Evolutionary conservation across 768 basidiomycete species (phyloP).

Genomic region (Mycena metata): DNA sequence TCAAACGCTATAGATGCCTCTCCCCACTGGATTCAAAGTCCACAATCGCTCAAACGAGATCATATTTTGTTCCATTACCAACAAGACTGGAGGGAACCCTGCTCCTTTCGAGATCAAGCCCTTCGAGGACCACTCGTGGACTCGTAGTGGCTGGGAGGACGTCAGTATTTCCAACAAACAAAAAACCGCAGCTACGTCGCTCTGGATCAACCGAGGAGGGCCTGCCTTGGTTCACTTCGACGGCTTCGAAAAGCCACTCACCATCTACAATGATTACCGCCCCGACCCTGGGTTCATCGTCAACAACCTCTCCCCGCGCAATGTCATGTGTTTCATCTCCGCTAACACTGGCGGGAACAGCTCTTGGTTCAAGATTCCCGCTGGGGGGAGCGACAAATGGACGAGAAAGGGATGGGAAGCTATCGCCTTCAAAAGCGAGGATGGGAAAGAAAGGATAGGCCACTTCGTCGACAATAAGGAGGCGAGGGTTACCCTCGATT

Average conservation of each 20-base stretch:
- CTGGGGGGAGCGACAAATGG: conserved; percentile 22
- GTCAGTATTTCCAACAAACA: conserved; percentile 23
- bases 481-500: conserved; percentile 24
- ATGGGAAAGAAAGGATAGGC: conserved; percentile 26
- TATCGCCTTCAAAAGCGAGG: conserved; percentile 28
- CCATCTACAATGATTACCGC: conserved; percentile 35
- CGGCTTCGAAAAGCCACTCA: conserved; percentile 31
- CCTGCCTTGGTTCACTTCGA: conserved; percentile 34
- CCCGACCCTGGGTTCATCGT: conserved; percentile 33
- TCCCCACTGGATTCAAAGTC: conserved; percentile 28
- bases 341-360: conserved; percentile 19
- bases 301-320: conserved; percentile 30
- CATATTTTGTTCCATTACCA: conserved; percentile 29
- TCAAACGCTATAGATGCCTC: conserved; percentile 10
- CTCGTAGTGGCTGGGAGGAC: conserved; percentile 35
- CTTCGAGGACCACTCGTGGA: conserved; percentile 13
- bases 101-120: conserved; percentile 28
- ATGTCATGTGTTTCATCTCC: conserved; percentile 34
- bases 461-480: conserved; percentile 28
- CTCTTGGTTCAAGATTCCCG: conserved; percentile 12
- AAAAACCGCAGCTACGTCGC: conserved; percentile 9
- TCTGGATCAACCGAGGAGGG: conserved; percentile 34
- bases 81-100: conserved; percentile 24
- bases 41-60: conserved; percentile 36
- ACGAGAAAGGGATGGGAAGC: conserved; percentile 31